These are phyloP conservation scores for Vigna reflexopilosa DNA, from an alignment of 306 rosid genomes.

Conservation along the genomic window DNA sequence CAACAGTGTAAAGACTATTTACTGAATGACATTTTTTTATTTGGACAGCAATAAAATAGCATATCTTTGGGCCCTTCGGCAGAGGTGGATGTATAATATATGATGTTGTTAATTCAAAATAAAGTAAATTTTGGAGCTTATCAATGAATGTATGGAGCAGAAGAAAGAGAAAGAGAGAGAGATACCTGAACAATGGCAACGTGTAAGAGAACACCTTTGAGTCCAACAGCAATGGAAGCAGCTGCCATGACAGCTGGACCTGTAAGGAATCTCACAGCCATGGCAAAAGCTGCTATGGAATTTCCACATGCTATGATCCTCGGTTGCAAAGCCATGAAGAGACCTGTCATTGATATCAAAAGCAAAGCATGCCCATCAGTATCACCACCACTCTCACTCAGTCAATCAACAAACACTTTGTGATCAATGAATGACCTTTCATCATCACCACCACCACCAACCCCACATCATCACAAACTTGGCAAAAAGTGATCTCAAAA, in stretches of 20 bases:
- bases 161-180: slow-evolving; percentile 36
- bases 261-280: slow-evolving; percentile 99
- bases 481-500: slow-evolving; percentile 47
- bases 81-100: slow-evolving; percentile 3
- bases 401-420: slow-evolving; percentile 40
- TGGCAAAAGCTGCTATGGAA: slow-evolving; percentile 83
- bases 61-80: slow-evolving; percentile 47
- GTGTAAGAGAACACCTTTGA: slow-evolving; percentile 85
- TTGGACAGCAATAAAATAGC: slow-evolving; percentile 43
- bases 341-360: slow-evolving; percentile 66
- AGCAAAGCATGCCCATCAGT: slow-evolving; percentile 51
- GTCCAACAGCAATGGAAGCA: slow-evolving; percentile 97
- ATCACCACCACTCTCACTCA: slow-evolving; percentile 45
- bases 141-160: slow-evolving; percentile 48
- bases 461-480: slow-evolving; percentile 48
- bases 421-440: slow-evolving; percentile 57
- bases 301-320: slow-evolving; percentile 99
- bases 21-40: not conserved
- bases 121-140: slow-evolving; percentile 43
- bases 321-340: slow-evolving; percentile 98
- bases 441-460: slow-evolving; percentile 59
- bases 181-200: slow-evolving; percentile 91
- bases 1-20: not conserved
- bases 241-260: slow-evolving; percentile 99
- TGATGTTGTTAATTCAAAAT: slow-evolving; percentile 1